Evolutionary conservation across 352 stramenopile species (phyloP).

Genomic region (Globisporangium spiculum): DNA sequence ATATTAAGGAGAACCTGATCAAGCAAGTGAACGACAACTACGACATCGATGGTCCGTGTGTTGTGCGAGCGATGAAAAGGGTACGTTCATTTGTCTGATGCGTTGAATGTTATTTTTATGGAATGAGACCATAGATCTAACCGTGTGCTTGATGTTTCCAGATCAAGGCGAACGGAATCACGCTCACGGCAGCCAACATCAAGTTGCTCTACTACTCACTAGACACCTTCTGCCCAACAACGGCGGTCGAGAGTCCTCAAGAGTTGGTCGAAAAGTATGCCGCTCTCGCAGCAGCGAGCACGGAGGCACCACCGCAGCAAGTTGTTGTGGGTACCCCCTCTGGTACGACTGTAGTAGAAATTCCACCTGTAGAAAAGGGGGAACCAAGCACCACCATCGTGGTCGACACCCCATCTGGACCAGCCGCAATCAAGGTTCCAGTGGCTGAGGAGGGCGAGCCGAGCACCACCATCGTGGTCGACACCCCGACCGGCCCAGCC

Average conservation of each 20-base stretch:
- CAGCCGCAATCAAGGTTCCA: slow-evolving; percentile 3
- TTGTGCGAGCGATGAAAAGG: slow-evolving; percentile 34
- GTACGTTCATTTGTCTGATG: slow-evolving; percentile 18
- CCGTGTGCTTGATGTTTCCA: not conserved
- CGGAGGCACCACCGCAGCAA: not conserved
- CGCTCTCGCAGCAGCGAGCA: not conserved
- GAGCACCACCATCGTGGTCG: slow-evolving; percentile 8
- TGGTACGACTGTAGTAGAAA: slow-evolving; percentile 8
- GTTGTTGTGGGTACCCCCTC: slow-evolving; percentile 10
- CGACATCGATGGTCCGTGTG: slow-evolving; percentile 30
- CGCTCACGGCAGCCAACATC: slow-evolving; percentile 18
- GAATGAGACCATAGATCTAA: no score
- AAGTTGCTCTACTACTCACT: slow-evolving; percentile 23
- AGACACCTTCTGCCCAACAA: slow-evolving; percentile 24
- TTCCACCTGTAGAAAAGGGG: not conserved
- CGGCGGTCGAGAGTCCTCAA: slow-evolving; percentile 21
- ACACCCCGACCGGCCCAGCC: slow-evolving; percentile 5
- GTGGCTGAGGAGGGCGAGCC: not conserved
- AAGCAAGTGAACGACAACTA: slow-evolving; percentile 40
- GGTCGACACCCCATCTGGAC: not conserved
- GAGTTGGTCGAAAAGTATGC: slow-evolving; percentile 30
- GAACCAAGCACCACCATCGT: not conserved
- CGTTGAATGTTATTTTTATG: not conserved
- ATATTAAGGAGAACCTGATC: slow-evolving; percentile 40
- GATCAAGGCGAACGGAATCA: slow-evolving; percentile 13